Conservation (phyloP, 148 eudicot genomes). For the Fagopyrum homotropicum region DNA sequence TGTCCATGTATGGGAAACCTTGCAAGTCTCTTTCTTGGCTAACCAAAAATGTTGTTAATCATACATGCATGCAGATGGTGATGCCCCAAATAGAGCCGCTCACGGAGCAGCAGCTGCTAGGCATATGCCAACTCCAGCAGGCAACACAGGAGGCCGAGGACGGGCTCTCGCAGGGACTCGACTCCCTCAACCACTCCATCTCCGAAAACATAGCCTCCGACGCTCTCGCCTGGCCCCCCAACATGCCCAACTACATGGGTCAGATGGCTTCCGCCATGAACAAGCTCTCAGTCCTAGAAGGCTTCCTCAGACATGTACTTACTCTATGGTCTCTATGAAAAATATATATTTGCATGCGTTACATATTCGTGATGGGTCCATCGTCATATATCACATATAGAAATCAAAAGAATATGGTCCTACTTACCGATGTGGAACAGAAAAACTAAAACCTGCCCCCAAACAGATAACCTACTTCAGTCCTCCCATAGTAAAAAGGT, state of each 20-base stretch:
- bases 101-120: conserved; percentile 51
- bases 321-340: too few relatives aligned
- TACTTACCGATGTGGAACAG: conserved; percentile 10
- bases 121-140: conserved; percentile 49
- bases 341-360: background rate
- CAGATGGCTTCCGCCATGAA: conserved; percentile 64
- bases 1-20: conserved; percentile 11
- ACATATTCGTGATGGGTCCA: conserved; percentile 3
- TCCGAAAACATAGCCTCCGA: conserved; percentile 53
- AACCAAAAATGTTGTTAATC: too few relatives aligned
- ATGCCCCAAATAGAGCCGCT: conserved; percentile 56
- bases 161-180: conserved; percentile 54
- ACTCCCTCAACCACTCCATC: conserved; percentile 43
- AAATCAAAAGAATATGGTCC: conserved; percentile 4
- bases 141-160: conserved; percentile 66
- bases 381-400: background rate
- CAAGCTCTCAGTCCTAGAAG: conserved; percentile 60
- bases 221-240: conserved; percentile 35
- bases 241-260: conserved; percentile 52
- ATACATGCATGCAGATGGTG: conserved; percentile 33
- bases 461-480: conserved; percentile 15
- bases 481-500: conserved; percentile 10
- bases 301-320: conserved; percentile 54
- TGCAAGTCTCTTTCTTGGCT: conserved; percentile 9
- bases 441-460: conserved; percentile 11